These are phyloP conservation scores for Alternaria infectoria DNA, from an alignment of 2,329 filamentous ascomycete species.

Conservation along the genomic window DNA sequence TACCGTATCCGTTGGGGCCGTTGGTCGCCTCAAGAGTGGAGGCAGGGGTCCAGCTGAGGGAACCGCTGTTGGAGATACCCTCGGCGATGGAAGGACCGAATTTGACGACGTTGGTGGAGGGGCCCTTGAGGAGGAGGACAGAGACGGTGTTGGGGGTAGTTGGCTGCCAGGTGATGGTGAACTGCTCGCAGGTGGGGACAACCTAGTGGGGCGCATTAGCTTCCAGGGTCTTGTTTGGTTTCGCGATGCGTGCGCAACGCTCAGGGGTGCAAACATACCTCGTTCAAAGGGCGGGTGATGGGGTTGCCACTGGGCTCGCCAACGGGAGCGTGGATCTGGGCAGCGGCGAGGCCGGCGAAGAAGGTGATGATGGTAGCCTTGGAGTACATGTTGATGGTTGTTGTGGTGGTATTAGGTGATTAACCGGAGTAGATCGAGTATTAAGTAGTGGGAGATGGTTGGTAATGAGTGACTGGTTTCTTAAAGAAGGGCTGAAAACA, in stretches of 20 bases:
- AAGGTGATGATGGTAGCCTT: constrained; percentile 54
- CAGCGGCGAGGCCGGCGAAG: constrained; percentile 59
- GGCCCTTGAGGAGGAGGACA: constrained; percentile 66
- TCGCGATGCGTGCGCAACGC: not conserved
- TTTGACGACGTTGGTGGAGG: constrained; percentile 60
- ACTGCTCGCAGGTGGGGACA: constrained; percentile 63
- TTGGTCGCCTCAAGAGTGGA: constrained; percentile 51
- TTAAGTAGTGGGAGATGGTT: constrained; percentile 21
- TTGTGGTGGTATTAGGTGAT: constrained; percentile 35
- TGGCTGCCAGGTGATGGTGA: constrained; percentile 65
- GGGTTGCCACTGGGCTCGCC: constrained; percentile 58
- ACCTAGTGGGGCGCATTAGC: constrained; percentile 34
- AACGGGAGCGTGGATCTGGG: constrained; percentile 37
- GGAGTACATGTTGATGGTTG: constrained; percentile 42
- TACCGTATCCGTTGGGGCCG: constrained; percentile 62
- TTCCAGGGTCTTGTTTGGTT: constrained; percentile 2
- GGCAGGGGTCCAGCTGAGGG: constrained; percentile 62
- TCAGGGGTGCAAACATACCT: constrained; percentile 40
- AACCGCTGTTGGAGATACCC: constrained; percentile 62
- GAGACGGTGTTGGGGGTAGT: constrained; percentile 59
- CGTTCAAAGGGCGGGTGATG: constrained; percentile 58
- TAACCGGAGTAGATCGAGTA: constrained; percentile 26
- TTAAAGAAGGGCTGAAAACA: constrained; percentile 39
- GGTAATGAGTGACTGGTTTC: constrained; percentile 28
- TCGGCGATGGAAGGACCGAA: constrained; percentile 59